These are phyloP conservation scores for Neurospora sp. DNA, from an alignment of 495 filamentous ascomycete genomes.

Conservation along the genomic window DNA sequence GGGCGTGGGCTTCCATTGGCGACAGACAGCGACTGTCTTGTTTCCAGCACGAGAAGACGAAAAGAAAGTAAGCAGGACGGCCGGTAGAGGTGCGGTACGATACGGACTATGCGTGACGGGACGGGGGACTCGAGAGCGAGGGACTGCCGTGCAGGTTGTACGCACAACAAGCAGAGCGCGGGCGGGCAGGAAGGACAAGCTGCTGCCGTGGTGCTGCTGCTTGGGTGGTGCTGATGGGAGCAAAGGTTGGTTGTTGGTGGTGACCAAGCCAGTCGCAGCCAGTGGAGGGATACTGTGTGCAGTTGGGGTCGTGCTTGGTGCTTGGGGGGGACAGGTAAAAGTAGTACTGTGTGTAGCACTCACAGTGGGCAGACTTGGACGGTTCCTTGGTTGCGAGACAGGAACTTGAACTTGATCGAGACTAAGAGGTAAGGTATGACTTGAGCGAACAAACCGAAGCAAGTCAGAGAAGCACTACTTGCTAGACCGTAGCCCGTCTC, in stretches of 20 bases:
- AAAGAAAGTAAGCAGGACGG: neutral
- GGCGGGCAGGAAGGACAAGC: neutral
- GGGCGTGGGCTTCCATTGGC: constrained; percentile 15
- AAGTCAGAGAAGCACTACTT: neutral
- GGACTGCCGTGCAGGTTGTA: neutral
- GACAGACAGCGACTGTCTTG: neutral
- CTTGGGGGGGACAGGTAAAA: neutral
- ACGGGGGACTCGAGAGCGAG: neutral
- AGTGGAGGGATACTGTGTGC: neutral
- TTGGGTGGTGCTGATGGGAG: neutral
- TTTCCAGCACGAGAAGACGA: neutral
- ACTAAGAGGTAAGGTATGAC: neutral
- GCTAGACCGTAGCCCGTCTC: neutral
- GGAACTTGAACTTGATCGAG: neutral
- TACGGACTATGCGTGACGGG: neutral
- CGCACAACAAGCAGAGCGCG: neutral
- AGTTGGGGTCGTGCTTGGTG: neutral
- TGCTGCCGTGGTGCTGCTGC: neutral
- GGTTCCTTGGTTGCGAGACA: neutral
- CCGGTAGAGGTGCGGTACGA: neutral
- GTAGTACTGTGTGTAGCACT: constrained; percentile 1
- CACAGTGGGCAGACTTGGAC: neutral
- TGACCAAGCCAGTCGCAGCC: neutral
- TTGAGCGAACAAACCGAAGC: neutral
- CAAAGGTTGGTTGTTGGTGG: neutral